phyloP scores from a whole-genome alignment of 2,329 filamentous ascomycete genomes.

The Stenocarpella maydis region DNA sequence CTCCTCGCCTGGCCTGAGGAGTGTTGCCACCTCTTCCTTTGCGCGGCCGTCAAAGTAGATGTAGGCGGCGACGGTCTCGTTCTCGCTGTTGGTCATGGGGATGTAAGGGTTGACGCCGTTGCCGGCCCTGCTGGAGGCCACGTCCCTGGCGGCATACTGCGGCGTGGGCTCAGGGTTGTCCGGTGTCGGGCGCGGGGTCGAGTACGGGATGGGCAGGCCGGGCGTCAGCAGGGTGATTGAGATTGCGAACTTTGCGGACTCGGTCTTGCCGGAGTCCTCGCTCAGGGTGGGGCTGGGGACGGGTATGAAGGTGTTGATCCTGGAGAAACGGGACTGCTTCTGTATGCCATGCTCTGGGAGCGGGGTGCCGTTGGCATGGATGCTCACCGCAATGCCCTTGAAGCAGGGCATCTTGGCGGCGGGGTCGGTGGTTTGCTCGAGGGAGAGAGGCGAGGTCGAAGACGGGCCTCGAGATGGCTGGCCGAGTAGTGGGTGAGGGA shows the following conservation, averaged over 20 bases:
- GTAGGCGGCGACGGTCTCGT: slow-evolving; percentile 97
- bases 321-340: slow-evolving; percentile 87
- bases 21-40: slow-evolving; percentile 96
- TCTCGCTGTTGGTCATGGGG: slow-evolving; percentile 88
- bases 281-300: slow-evolving; percentile 88
- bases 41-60: slow-evolving; percentile 97
- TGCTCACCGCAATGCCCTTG: slow-evolving; percentile 98
- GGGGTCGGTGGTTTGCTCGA: slow-evolving; percentile 6
- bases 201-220: slow-evolving; percentile 89
- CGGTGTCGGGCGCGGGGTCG: slow-evolving; percentile 80
- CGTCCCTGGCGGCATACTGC: slow-evolving; percentile 79
- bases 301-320: slow-evolving; percentile 97
- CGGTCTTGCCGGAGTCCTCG: slow-evolving; percentile 75
- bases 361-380: slow-evolving; percentile 82
- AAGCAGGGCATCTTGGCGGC: slow-evolving; percentile 83
- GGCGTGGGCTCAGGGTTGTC: slow-evolving; percentile 83
- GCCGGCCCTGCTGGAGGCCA: slow-evolving; percentile 58
- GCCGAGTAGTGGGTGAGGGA: background rate
- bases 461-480: background rate
- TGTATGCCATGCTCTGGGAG: slow-evolving; percentile 94
- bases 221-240: slow-evolving; percentile 95
- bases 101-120: slow-evolving; percentile 83
- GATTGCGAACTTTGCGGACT: slow-evolving; percentile 96
- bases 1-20: slow-evolving; percentile 91
- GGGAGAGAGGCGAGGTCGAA: background rate